A percentile compares a stretch with the other conserved stretches of the same genome.
Evolutionary conservation across 2,329 filamentous ascomycete species (phyloP).

Genomic region (Penicillium sp.): DNA sequence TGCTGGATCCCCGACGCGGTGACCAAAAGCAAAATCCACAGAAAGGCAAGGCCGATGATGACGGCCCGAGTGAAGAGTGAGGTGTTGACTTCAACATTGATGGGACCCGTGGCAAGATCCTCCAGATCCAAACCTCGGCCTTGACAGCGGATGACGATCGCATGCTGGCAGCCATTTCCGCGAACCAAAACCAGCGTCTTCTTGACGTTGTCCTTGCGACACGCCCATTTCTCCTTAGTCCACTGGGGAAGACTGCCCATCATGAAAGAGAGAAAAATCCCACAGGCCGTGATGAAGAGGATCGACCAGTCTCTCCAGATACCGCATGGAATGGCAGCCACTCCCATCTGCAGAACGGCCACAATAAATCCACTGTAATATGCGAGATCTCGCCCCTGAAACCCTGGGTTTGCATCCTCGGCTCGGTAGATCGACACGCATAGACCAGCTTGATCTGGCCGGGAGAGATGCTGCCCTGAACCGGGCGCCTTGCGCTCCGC

Average conservation of each 20-base stretch:
- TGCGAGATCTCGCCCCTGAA: constrained; percentile 22
- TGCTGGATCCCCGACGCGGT: constrained; percentile 37
- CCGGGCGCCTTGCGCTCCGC: not conserved
- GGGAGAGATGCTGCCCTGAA: not conserved
- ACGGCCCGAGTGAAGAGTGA: constrained; percentile 18
- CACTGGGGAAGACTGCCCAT: constrained; percentile 44
- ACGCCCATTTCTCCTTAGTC: constrained; percentile 46
- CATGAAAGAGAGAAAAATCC: constrained; percentile 38
- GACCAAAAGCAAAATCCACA: constrained; percentile 46
- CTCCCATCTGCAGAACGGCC: constrained; percentile 28
- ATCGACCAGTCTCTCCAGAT: constrained; percentile 40
- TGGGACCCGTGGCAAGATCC: constrained; percentile 36
- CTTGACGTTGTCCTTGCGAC: constrained; percentile 25
- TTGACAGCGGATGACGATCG: constrained; percentile 38
- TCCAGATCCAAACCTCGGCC: constrained; percentile 43
- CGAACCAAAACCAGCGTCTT: constrained; percentile 38
- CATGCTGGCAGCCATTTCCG: constrained; percentile 45
- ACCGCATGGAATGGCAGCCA: constrained; percentile 36
- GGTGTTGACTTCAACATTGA: constrained; percentile 12
- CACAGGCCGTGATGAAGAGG: constrained; percentile 40
- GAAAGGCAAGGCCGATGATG: constrained; percentile 26
- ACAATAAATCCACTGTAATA: constrained; percentile 25
- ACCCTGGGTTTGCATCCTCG: constrained; percentile 13
- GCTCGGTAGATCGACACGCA: constrained; percentile 24
- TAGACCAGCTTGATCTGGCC: constrained; percentile 25